phyloP scores from a whole-genome alignment of 1,284 basidiomycete species.

The Phylloporus sp. region DNA sequence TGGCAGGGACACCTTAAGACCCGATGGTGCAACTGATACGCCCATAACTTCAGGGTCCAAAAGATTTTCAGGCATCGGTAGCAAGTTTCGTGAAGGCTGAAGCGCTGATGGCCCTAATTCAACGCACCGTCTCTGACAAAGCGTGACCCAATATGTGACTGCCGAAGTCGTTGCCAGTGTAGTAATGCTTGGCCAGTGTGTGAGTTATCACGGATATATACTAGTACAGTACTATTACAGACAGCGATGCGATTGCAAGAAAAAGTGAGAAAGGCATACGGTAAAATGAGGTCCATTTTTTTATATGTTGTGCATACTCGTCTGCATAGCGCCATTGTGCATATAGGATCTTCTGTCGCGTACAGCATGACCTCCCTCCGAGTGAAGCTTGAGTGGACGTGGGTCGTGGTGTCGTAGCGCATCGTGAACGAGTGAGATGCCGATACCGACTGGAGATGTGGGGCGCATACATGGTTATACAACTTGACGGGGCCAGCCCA shows the following conservation, averaged over 20 bases:
- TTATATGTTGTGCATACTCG: neutral
- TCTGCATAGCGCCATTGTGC: neutral
- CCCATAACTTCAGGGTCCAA: too few species aligned
- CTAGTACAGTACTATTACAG: neutral
- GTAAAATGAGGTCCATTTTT: neutral
- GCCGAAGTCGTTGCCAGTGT: too few species aligned
- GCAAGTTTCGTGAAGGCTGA: too few species aligned
- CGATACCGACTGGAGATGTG: neutral
- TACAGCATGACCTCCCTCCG: neutral
- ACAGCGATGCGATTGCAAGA: neutral
- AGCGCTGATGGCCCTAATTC: too few species aligned
- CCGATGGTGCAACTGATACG: too few species aligned
- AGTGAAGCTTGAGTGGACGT: neutral
- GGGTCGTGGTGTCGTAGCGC: slow-evolving; percentile 1
- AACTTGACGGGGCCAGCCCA: slow-evolving; percentile 2
- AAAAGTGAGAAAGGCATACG: neutral
- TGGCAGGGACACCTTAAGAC: too few species aligned
- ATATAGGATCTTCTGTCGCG: neutral
- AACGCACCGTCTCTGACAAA: too few species aligned
- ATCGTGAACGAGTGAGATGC: too few species aligned
- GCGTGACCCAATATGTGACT: too few species aligned
- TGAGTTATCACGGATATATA: too few species aligned
- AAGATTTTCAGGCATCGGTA: too few species aligned
- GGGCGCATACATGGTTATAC: neutral
- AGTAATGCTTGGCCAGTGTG: too few species aligned